phyloP scores from a whole-genome alignment of 345 rosid species.

The Hibiscus trionum region DNA sequence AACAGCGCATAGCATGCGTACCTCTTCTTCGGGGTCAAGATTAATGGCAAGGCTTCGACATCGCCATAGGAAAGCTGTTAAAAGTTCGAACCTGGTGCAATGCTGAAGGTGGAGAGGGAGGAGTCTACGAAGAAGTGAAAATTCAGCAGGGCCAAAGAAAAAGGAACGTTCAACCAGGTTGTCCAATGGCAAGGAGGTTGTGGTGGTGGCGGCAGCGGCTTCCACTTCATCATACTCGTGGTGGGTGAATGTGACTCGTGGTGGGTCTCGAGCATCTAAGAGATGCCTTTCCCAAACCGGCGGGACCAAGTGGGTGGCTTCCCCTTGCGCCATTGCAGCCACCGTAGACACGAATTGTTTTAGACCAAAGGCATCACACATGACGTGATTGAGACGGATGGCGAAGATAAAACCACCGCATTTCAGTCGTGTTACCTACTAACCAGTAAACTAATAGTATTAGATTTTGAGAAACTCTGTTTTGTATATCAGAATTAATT shows the following conservation, averaged over 20 bases:
- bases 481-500: too few species aligned
- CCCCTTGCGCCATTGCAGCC: not conserved
- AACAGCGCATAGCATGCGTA: constrained; percentile 33
- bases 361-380: not conserved
- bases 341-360: not conserved
- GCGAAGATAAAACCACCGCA: constrained; percentile 3
- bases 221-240: not conserved
- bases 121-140: constrained; percentile 4
- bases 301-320: not conserved
- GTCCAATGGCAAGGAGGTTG: not conserved
- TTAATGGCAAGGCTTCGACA: constrained; percentile 23
- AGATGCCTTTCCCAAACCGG: constrained; percentile 9
- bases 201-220: not conserved
- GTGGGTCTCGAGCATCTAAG: not conserved
- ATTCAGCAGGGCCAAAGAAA: constrained; percentile 11
- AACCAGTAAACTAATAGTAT: not conserved
- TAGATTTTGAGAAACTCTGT: not conserved
- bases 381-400: not conserved
- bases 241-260: not conserved
- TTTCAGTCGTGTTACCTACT: not conserved
- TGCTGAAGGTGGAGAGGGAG: constrained; percentile 11
- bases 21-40: constrained; percentile 36
- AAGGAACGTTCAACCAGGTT: constrained; percentile 1
- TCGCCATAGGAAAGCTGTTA: constrained; percentile 8
- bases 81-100: not conserved